Conservation (phyloP, 1,284 basidiomycete species). For the Mixia osmundae region DNA sequence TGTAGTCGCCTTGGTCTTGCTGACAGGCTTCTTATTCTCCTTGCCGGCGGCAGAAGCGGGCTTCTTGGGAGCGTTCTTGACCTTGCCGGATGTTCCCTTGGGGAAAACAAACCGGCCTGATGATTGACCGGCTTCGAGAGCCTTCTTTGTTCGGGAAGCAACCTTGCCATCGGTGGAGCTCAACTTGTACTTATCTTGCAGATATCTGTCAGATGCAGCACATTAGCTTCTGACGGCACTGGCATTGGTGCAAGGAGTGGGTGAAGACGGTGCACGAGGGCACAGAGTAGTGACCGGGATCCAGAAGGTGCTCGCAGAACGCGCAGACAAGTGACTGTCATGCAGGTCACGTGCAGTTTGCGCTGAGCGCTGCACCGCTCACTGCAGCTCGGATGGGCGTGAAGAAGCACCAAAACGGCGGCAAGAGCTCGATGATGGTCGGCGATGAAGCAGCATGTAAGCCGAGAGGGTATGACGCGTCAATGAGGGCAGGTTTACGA, state of each 20-base stretch:
- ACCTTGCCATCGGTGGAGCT: too few relatives aligned
- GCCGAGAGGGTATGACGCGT: not conserved
- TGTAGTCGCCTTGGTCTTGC: too few relatives aligned
- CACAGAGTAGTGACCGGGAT: too few relatives aligned
- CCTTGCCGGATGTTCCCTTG: constrained; percentile 5
- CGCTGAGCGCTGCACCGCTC: not conserved
- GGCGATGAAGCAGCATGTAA: not conserved
- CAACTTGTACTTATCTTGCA: constrained; percentile 3
- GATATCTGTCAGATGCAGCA: not conserved
- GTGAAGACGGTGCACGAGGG: too few relatives aligned
- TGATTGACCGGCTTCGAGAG: too few relatives aligned
- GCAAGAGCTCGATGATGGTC: too few relatives aligned
- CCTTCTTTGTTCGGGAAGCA: too few relatives aligned
- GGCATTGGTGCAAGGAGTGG: too few relatives aligned
- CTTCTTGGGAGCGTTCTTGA: constrained; percentile 2
- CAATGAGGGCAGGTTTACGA: not conserved
- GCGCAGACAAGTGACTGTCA: too few relatives aligned
- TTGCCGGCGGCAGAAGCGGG: constrained; percentile 2
- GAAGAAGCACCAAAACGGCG: too few relatives aligned
- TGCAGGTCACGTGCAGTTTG: too few relatives aligned
- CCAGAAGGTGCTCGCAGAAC: too few relatives aligned
- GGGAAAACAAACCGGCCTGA: constrained; percentile 7
- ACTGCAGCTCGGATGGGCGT: not conserved
- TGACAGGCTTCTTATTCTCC: constrained; percentile 3
- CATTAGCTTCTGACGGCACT: not conserved